A percentile compares a stretch with the other conserved stretches of the same genome.
phyloP scores from a whole-genome alignment of 495 filamentous ascomycete genomes.

The Talaromyces liani region DNA sequence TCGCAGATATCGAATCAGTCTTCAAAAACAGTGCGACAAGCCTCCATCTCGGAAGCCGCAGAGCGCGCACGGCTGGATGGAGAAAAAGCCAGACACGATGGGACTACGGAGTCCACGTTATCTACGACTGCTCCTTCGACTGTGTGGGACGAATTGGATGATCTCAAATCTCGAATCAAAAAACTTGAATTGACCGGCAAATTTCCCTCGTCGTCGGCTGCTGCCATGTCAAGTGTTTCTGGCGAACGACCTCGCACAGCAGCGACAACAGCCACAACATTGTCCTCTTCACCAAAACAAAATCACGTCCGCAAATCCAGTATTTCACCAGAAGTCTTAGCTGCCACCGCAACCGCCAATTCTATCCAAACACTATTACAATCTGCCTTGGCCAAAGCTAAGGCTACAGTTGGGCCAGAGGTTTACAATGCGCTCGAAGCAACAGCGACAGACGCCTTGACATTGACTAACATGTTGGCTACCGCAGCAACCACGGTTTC shows the following conservation, averaged over 20 bases:
- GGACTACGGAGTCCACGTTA: conserved; percentile 66
- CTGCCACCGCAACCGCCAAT: conserved; percentile 18
- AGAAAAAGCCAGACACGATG: conserved; percentile 48
- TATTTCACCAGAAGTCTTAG: conserved; percentile 10
- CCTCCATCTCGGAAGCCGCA: conserved; percentile 40
- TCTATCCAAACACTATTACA: conserved; percentile 71
- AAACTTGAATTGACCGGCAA: conserved; percentile 89
- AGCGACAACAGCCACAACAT: conserved; percentile 85
- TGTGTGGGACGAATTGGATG: conserved; percentile 97
- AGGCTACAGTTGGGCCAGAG: conserved; percentile 54
- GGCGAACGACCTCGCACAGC: conserved; percentile 84
- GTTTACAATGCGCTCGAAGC: conserved; percentile 76
- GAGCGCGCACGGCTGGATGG: conserved; percentile 31
- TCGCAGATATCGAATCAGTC: conserved; percentile 2
- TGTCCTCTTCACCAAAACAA: conserved; percentile 79
- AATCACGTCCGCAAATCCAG: conserved; percentile 38
- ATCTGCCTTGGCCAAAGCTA: conserved; percentile 71
- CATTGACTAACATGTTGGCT: conserved; percentile 67
- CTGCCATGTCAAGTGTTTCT: conserved; percentile 65
- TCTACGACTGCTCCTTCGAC: conserved; percentile 86
- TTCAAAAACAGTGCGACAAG: conserved; percentile 43
- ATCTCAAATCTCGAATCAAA: conserved; percentile 87
- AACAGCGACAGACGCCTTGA: conserved; percentile 72
- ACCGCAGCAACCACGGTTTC: conserved; percentile 59
- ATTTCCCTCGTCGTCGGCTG: conserved; percentile 69